Conservation (phyloP, 2,329 filamentous ascomycete species). For the Ophiostoma angusticollis region DNA sequence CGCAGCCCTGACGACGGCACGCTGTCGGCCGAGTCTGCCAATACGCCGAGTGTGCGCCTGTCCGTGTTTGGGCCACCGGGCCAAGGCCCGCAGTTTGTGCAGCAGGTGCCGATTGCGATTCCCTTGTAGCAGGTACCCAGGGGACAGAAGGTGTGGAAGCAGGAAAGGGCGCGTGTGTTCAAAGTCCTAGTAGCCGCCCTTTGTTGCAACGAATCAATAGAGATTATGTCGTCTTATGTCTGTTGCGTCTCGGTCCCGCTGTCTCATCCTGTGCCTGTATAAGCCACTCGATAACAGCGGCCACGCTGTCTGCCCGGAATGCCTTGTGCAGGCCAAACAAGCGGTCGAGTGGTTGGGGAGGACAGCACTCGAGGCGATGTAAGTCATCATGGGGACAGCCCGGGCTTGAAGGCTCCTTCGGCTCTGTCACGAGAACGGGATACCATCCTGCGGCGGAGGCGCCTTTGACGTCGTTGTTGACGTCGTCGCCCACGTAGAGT, state of each 20-base stretch:
- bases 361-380: not conserved
- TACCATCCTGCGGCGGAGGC: slow-evolving; percentile 12
- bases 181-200: too few species aligned
- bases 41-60: slow-evolving; percentile 1
- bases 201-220: too few species aligned
- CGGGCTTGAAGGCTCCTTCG: not conserved
- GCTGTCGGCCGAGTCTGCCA: not conserved
- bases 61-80: slow-evolving; percentile 3
- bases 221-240: too few species aligned
- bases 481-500: slow-evolving; percentile 14
- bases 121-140: not conserved
- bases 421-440: slow-evolving; percentile 5
- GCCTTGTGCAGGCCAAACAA: not conserved
- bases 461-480: slow-evolving; percentile 9
- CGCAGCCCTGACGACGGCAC: slow-evolving; percentile 16
- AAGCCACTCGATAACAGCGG: slow-evolving; percentile 4
- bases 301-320: not conserved
- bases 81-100: slow-evolving; percentile 4
- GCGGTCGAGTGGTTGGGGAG: not conserved
- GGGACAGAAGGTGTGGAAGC: not conserved
- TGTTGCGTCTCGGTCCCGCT: too few species aligned
- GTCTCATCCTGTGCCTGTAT: too few species aligned
- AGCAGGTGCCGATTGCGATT: slow-evolving; percentile 1
- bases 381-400: not conserved
- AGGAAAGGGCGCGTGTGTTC: too few species aligned